Base-by-base conservation (phyloP, 805 yeast species). In the Hanseniaspora nectarophila region DNA sequence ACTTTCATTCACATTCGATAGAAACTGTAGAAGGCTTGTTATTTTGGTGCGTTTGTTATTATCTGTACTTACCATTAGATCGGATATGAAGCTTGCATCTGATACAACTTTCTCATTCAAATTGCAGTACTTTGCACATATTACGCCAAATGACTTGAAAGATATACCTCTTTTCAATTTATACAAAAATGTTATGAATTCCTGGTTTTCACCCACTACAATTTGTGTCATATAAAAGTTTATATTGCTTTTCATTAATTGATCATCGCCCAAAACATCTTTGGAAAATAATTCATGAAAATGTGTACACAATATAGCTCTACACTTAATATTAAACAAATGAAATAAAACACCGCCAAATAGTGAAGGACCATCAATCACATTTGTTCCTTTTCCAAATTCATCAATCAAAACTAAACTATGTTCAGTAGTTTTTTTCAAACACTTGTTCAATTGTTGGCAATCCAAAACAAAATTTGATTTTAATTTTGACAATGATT, bases 381-480 rank as follows among this genome's bases (percentile, higher is more conserved):
- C 56, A 57, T 73, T 76, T 0, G 77, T 75, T 0, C 80, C 80
- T 54, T 74, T 74, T 0, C 80, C 81, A 60, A 73, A 75, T 54
- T 76, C 80, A 59, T 76, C 79, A 24, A 77, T 65, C 5, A 77
- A 59, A 1, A 78, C 55, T 26, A 78, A 55, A 12, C 77, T 73
- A 42, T 59, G 64, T 0, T 62, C 59, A 0, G 77, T 73, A 26
- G 65, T 56, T 48, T 72, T 55, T 4, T 68, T 62, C 20, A 75
- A 55, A 46, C 75, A 71, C 57, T 67, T 70, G 54, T 63, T 64
- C 61, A 77, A 68, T 62, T 67, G 76, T 40, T 62, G 66, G 9
- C 70, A 57, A 56, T 77, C 82, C n/a, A 70, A 66, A 62, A 73
- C 68, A 54, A 78, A 78, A 0, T 81, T 70, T 49, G 81, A 75